Conservation (phyloP, 768 basidiomycete genomes). For the Rhodotorula babjevae region DNA sequence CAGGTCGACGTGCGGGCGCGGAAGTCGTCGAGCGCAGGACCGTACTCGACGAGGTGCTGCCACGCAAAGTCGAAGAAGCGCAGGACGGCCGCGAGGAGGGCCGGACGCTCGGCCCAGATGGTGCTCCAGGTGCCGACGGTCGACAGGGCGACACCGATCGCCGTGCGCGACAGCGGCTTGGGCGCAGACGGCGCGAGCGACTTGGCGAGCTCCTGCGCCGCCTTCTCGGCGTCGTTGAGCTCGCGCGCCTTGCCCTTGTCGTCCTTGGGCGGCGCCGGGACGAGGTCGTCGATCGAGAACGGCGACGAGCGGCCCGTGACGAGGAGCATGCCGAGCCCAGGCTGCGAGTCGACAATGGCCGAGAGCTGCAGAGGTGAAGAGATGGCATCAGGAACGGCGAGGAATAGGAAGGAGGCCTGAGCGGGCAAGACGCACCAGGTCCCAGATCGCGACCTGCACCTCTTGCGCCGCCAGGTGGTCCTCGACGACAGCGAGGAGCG, state of each 20-base stretch:
- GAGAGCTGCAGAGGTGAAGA: conserved; percentile 42
- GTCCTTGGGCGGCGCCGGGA: conserved; percentile 49
- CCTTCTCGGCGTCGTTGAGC: conserved; percentile 44
- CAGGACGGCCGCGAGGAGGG: conserved; percentile 67
- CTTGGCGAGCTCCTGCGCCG: conserved; percentile 42
- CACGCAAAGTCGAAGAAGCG: conserved; percentile 71
- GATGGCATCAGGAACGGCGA: no score
- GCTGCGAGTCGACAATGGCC: conserved; percentile 75
- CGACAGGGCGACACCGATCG: conserved; percentile 63
- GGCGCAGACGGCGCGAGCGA: conserved; percentile 12
- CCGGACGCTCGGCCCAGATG: conserved; percentile 71
- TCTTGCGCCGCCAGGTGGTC: conserved; percentile 38
- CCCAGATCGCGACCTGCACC: conserved; percentile 74
- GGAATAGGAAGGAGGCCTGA: neutral
- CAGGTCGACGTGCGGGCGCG: conserved; percentile 51
- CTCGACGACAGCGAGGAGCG: conserved; percentile 20
- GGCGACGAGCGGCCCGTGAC: conserved; percentile 65
- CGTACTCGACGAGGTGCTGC: conserved; percentile 75
- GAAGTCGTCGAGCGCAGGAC: conserved; percentile 55
- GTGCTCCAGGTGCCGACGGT: conserved; percentile 66
- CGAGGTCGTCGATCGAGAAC: conserved; percentile 6
- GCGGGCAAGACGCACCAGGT: conserved; percentile 60
- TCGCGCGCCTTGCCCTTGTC: conserved; percentile 40
- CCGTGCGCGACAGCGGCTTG: conserved; percentile 50
- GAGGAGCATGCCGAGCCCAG: conserved; percentile 73